Evolutionary conservation across 192 early-diverging fungal genomes (phyloP), one percentile per base, ranked within the genome.

Genomic region (Gigaspora rosea): DNA sequence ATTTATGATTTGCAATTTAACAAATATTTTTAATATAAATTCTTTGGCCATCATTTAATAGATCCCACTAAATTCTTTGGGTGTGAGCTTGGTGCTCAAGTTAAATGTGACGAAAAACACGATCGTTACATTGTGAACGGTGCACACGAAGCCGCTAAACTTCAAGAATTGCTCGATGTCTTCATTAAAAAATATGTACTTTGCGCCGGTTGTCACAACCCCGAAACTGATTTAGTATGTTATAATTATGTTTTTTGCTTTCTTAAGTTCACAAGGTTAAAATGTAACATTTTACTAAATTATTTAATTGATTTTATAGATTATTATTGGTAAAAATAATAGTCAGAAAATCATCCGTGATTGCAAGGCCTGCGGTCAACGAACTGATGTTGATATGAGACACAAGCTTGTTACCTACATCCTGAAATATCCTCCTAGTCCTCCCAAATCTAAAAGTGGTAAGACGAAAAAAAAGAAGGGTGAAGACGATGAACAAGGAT

Each of bases 41-140:
- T 27, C 27, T 27, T 50, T 69, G 5, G 22, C 48, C 5, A 27
- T 77, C 47, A 20, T 22, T 4, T 35, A 57, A n/a, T 75, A 83
- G 86, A 95, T 71, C 90, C 94, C 51, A 93, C 92, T 48, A 94
- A 93, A 87, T 97, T 88, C 86, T 98, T 99, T 91, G 97, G 97
- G 46, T 91, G 85, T 78, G 97, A 98, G 82, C 92, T 99, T 63
- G 97, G 97, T 56, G 95, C 97, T 51, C 96, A 96, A 86, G 89
- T 91, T 73, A 94, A 94, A 81, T 87, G 85, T 75, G 97, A 99
- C 76, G 93, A 92, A 71, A 93, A 94, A 86, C 90, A 88, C 73
- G 95, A 98, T 80, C 90, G 92, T 71, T 99, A 96, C 81, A 93
- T 97, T 77, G 92, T 99, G 79, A 98, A 96, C 84, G 97, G 97